Base-by-base conservation (phyloP, 2,329 filamentous ascomycete species). In the Aureobasidium melanogenum region DNA sequence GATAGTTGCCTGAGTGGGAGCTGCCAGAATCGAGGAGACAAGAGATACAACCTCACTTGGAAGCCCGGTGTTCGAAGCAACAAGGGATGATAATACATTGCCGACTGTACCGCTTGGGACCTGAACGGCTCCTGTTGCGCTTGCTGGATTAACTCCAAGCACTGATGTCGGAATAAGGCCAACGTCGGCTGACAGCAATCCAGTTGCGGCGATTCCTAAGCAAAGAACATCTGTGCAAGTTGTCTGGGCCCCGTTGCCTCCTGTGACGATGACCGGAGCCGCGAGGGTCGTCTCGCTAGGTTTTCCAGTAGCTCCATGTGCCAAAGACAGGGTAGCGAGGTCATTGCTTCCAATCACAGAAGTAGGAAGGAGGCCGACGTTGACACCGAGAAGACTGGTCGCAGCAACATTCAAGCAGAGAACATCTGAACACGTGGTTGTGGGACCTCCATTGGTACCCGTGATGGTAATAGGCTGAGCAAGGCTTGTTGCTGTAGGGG, bases 211-310 rank as follows among this genome's bases (percentile, higher is more conserved):
- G 28, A 38, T 30, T n/a, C 36, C 30, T 5, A 59, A 26, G 34
- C 56, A 59, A 8, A 59, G 9, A 14, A 48, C 19, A 50, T 59
- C 56, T 26, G 56, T 59, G 19, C 56, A 59, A 8, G 56, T 59
- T 32, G 43, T 47, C 5, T 22, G 19, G 2, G 26, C 41, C 12
- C 39, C 43, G 9, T 59, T 59, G 0, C 22, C 26, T 9, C 44
- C 56, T 2, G 51, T 41, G 5, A 55, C 32, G 17, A 43, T 43
- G 24, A 55, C 8, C 19, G 51, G 51, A 7, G 24, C 34, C 22
- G 14, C 15, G 17, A 43, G 38, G 6, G 51, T 15, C 15, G 51
- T 55, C 38, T 28, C 36, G 5, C 24, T 10, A 22, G 51, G n/a
- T 19, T 8, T 15, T 5, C 26, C 51, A 17, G 50, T 39, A 19